Evolutionary conservation across 345 rosid species (phyloP), one percentile per base, ranked within the genome.

Genomic region (Aegle marmelos): DNA sequence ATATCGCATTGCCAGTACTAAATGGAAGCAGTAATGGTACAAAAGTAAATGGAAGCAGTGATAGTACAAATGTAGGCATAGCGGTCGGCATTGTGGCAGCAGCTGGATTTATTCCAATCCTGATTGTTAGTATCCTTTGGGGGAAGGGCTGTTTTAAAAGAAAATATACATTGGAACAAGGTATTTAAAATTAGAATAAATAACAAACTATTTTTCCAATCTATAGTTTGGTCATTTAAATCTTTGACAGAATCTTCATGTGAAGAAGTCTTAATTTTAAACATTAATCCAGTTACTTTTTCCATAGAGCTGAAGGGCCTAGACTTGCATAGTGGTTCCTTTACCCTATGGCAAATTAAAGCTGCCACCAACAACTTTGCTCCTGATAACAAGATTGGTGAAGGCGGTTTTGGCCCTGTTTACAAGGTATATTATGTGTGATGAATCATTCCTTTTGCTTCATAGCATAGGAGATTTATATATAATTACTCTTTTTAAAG

Each of bases 121-220:
- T 91, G 68, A 37, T 89, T 70, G 50, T 45, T 6, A 82, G 85
- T 1, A 75, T 83, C 27, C 78, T 91, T 69, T 87, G 91, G 91
- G 82, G 91, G 89, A 87, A 73, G 80, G 83, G 87, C 27, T 84
- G 81, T 80, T 76, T 84, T 22, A 77, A 86, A 30, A 17, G 79
- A 82, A 77, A 76, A 0, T 17, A 68, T 71, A 76, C 76, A 77
- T 63, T 75, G 85, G 86, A 80, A 33, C 66, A 68, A 82, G 91
- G 91, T 68, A 34, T 0, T 27, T 45, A 45, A 41, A 45, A 45
- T 45, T 11, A 45, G 50, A 58, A 9, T 7, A 21, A 61, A 27
- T 36, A 37, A 73, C 76, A 58, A n/a, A 54, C 56, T 21, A 30
- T n/a, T 28, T 53, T 74, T 11, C 50, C 11, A 28, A 63, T 54